These are phyloP conservation scores for Amaranthus cruentus DNA, from an alignment of 148 eudicot species.

Conservation along the genomic window DNA sequence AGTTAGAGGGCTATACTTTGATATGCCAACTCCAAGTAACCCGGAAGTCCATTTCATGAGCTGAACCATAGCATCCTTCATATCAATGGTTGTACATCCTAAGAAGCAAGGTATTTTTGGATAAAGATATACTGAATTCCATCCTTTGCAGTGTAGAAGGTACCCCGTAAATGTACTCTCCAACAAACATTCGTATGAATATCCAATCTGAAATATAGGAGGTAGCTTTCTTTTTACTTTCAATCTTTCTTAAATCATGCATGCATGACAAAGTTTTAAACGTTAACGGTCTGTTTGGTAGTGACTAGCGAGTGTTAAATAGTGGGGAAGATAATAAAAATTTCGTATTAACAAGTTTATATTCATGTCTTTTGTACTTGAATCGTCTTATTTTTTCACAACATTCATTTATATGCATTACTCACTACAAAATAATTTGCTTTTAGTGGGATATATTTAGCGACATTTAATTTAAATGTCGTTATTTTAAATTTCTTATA, in stretches of 20 bases:
- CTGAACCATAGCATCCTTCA: constrained; percentile 32
- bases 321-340: neutral
- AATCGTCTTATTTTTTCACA: too few relatives aligned
- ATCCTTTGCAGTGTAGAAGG: constrained; percentile 29
- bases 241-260: too few relatives aligned
- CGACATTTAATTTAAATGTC: too few relatives aligned
- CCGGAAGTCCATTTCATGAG: constrained; percentile 29
- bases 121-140: constrained; percentile 29
- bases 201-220: constrained; percentile 17
- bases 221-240: too few relatives aligned
- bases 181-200: constrained; percentile 28
- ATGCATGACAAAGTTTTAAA: too few relatives aligned
- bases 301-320: neutral
- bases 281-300: too few relatives aligned
- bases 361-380: too few relatives aligned
- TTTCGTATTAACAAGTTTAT: too few relatives aligned
- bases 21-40: constrained; percentile 28
- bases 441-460: too few relatives aligned
- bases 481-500: too few relatives aligned
- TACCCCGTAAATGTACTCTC: constrained; percentile 30
- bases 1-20: constrained; percentile 25
- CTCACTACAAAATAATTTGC: too few relatives aligned
- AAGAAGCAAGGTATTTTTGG: constrained; percentile 32
- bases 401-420: too few relatives aligned
- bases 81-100: constrained; percentile 29